Base-by-base conservation (phyloP, 371 early-diverging fungal species). In the Lichtheimia ramosa region DNA sequence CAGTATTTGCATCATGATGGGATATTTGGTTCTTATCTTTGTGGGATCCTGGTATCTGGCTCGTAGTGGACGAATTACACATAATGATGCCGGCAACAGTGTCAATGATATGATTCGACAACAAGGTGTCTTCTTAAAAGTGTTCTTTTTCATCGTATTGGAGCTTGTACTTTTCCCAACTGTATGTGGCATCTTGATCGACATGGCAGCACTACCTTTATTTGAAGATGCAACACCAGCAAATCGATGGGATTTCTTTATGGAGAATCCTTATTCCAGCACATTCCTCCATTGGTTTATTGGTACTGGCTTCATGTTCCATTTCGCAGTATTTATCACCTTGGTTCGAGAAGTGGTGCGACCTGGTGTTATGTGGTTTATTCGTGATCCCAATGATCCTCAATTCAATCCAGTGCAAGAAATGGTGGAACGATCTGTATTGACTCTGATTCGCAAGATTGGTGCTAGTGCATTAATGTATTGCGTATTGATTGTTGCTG, bases 361-460 rank as follows among this genome's bases (percentile, higher is more conserved):
- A 5, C 91, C 92, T 0, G 96, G 96, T 16, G 93, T 96, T 21
- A 85, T 96, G 83, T 96, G 96, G 96, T 96, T 96, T 66, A 92
- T 96, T 51, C 89, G 97, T 40, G 95, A 97, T 60, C 97, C 98
- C 3, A 93, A 93, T 54, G 97, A 97, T 68, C 94, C 95, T 5
- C 86, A 91, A 25, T 95, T 94, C 70, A 89, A 94, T 61, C 95
- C 97, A 2, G 89, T 97, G 54, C 88, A 89, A 57, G 98, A 97
- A 68, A 89, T 93, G 60, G 69, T 94, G 0, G 93, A 95, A 58
- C 82, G 90, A 8, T 89, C 93, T 18, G 71, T 91, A 14, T 65
- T 82, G 7, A 72, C 82, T 13, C 89, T 96, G 65, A 67, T 94
- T 50, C 80, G 85, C 60, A 95, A 93, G 70, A 83, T 97, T 41